Percentiles rank a stretch among this genome's conserved stretches.
These are phyloP conservation scores for Botrytis deweyae DNA, from an alignment of 2,329 filamentous ascomycete species.

Conservation along the genomic window DNA sequence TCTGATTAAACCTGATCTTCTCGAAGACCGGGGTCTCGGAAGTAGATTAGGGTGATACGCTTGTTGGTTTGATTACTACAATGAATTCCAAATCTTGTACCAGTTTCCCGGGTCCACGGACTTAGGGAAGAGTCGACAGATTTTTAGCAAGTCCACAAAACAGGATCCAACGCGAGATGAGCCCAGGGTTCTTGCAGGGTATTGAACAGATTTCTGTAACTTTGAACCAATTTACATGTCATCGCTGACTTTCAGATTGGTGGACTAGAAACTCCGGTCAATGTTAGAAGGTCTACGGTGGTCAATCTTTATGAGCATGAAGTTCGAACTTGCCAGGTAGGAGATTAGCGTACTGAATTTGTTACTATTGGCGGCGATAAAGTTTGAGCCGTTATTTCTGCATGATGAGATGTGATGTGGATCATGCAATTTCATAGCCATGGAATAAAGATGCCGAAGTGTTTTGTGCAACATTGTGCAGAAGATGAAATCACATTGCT, in stretches of 20 bases:
- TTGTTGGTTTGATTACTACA: conserved; percentile 10
- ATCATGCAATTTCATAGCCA: background rate
- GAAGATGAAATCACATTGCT: background rate
- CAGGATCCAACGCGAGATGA: conserved; percentile 11
- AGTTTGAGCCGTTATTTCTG: background rate
- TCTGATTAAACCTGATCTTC: background rate
- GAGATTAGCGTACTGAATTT: background rate
- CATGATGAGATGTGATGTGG: background rate
- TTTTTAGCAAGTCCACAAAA: background rate
- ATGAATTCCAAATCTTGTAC: conserved; percentile 2
- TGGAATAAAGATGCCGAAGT: background rate
- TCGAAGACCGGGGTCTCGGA: background rate
- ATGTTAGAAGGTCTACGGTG: background rate
- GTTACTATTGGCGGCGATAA: background rate
- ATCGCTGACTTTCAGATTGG: background rate
- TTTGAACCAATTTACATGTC: background rate
- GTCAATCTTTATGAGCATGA: background rate
- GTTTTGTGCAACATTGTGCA: background rate
- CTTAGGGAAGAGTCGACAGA: no score
- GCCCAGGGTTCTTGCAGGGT: background rate
- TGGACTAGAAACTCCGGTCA: background rate
- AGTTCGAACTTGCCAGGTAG: background rate
- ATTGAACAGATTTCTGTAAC: background rate
- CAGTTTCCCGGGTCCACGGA: background rate
- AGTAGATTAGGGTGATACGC: background rate